Base-by-base conservation (phyloP, 2,329 filamentous ascomycete species). In the Clonostachys solani region DNA sequence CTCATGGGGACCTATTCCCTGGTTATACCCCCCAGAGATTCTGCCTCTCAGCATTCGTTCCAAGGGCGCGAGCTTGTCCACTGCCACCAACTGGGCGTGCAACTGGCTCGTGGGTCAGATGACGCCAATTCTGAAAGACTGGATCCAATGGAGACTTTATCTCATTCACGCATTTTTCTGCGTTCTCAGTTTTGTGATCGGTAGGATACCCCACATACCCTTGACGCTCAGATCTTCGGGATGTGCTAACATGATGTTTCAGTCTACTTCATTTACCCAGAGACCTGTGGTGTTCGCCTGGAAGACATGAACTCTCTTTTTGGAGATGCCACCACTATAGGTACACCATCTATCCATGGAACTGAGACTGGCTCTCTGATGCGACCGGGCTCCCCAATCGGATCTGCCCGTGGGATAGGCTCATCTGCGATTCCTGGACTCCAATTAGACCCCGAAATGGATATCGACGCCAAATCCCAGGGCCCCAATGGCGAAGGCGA, bases 61-160 rank as follows among this genome's bases (percentile, higher is more conserved):
- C 50, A 97, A 97, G 75, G 94, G 94, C 51, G 92, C 94, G 46
- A 96, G 91, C 78, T 70, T 99, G 64, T 96, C 92, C 50, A 97
- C 94, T 2, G 94, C 94, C 16, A 86, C 92, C 33, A 99, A 99
- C 64, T 99, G 94, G 94, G 91, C 92, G 2, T 96, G 94, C 69
- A 99, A 99, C 69, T 99, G 91, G 88, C 75, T 97, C 23, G 94
- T 97, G 5, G 92, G 94, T 97, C 89, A 95, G 67, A 81, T 97
- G 76, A 99, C 94, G 1, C 94, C 94, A 3, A 84, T 97, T 47
- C 74, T 97, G 50, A 92, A 99, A 65, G 89, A 94, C 58, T 83
- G 79, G 69, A 97, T 99, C 59, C 82, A 87, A 58, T 99, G 94
- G 94, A 83, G 94, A 34, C 74, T 97, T 50, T 99, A 99, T 61